Evolutionary conservation across 2,329 filamentous ascomycete species (phyloP).

Genomic region (Neonectria ditissima): DNA sequence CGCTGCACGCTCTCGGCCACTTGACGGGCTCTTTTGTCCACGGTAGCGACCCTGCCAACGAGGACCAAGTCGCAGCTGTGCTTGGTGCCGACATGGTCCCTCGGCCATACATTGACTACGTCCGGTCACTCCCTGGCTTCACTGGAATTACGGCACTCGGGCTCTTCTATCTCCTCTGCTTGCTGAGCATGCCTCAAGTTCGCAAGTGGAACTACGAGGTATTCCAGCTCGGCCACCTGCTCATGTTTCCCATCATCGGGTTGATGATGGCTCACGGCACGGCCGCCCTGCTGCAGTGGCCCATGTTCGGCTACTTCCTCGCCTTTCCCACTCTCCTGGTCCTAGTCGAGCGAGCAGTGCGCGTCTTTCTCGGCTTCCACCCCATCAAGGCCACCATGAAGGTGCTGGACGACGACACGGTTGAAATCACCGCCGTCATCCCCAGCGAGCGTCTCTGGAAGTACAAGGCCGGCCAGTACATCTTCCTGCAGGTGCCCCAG

Average conservation of each 20-base stretch:
- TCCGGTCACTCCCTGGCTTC: constrained; percentile 61
- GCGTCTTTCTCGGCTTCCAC: constrained; percentile 60
- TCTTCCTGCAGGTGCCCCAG: constrained; percentile 66
- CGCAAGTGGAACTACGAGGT: constrained; percentile 66
- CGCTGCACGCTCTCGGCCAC: constrained; percentile 66
- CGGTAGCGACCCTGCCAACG: constrained; percentile 58
- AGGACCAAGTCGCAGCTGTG: constrained; percentile 57
- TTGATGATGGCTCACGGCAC: constrained; percentile 68
- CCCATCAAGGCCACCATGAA: constrained; percentile 60
- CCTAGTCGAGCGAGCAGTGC: constrained; percentile 59
- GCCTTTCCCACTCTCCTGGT: constrained; percentile 65
- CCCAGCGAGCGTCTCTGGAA: constrained; percentile 62
- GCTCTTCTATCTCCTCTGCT: constrained; percentile 61
- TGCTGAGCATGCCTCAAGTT: constrained; percentile 63
- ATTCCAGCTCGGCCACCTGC: constrained; percentile 67
- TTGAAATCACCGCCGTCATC: constrained; percentile 61
- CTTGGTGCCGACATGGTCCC: constrained; percentile 59
- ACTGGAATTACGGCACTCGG: constrained; percentile 62
- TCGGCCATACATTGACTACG: constrained; percentile 58
- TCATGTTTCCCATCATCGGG: constrained; percentile 70
- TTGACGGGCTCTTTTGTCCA: constrained; percentile 64
- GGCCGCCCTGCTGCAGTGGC: constrained; percentile 61
- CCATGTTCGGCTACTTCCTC: constrained; percentile 69
- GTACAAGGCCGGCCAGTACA: constrained; percentile 68
- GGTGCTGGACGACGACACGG: constrained; percentile 64